Conservation (phyloP, 495 filamentous ascomycete genomes). For the Cercophora samala region DNA sequence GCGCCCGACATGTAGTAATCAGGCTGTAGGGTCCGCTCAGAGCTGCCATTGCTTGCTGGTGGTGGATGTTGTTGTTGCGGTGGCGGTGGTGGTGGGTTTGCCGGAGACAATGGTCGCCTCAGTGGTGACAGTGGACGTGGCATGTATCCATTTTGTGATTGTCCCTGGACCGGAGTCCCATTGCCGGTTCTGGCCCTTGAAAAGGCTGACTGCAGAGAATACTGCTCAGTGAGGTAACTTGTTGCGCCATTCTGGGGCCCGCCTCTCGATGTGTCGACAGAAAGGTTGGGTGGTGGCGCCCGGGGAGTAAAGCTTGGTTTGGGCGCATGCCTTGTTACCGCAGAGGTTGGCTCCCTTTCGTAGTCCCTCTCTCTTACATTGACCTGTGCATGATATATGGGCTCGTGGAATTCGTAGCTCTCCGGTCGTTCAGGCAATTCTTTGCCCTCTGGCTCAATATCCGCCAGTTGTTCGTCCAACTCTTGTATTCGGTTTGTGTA, state of each 20-base stretch:
- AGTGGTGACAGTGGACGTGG: constrained; percentile 63
- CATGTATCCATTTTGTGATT: constrained; percentile 52
- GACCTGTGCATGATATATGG: constrained; percentile 24
- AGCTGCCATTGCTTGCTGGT: constrained; percentile 27
- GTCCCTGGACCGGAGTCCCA: constrained; percentile 36
- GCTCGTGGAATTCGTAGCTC: constrained; percentile 48
- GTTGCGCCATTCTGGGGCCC: constrained; percentile 21
- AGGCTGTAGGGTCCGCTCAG: constrained; percentile 39
- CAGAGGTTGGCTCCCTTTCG: constrained; percentile 19
- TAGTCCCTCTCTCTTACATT: constrained; percentile 2
- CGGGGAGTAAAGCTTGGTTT: constrained; percentile 13
- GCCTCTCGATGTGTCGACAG: constrained; percentile 23
- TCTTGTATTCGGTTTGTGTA: constrained; percentile 87
- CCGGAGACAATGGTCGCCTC: constrained; percentile 43
- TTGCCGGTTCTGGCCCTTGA: constrained; percentile 45
- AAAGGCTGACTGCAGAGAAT: constrained; percentile 46
- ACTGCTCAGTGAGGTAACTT: constrained; percentile 28
- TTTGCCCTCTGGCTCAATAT: constrained; percentile 58
- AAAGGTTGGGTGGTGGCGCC: constrained; percentile 17
- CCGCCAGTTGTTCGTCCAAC: constrained; percentile 64
- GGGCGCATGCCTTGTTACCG: constrained; percentile 25
- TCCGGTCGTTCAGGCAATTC: constrained; percentile 75
- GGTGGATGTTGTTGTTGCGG: too few species aligned
- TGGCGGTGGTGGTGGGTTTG: constrained; percentile 32
- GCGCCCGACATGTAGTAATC: constrained; percentile 42